Base-by-base conservation (phyloP, 306 rosid species). In the Malus fusca region DNA sequence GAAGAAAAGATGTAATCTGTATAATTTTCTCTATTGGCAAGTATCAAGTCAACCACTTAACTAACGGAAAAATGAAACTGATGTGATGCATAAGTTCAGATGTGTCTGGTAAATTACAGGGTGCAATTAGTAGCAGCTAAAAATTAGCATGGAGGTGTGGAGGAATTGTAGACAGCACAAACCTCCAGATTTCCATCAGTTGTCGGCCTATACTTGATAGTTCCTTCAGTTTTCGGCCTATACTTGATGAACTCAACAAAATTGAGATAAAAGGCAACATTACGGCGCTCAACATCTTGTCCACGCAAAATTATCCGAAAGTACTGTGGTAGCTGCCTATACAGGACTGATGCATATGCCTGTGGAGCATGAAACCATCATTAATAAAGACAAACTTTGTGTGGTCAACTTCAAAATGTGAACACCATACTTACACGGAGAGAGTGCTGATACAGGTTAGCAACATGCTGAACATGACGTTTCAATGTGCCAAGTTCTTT, bases 331-430 rank as follows among this genome's bases (percentile, higher is more conserved):
- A 88, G 33, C 82, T 83, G 77, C 90, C 91, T 81, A 86, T 95
- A 95, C 88, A 95, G 88, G 85, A 95, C 87, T 70, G 98, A 95
- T 86, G 82, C 75, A 81, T 95, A 95, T 56, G 62, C 98, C 97
- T 95, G 84, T 22, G 69, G 44, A 81, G 75, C 77, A 53, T 66
- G 77, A 81, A 72, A 81, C 81, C 52, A 30, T 6, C 42, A 72
- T 35, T 53, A 72, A 18, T 33, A 25, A 13, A n/a, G 31, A 72
- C 11, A 72, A 56, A 31, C 42, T 53, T 51, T 26, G 76, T 33
- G 43, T 40, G 73, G 53, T 56, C 46, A 68, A 60, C 44, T 17
- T 70, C 33, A 4, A 68, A 48, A 71, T 8, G 71, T 63, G 23
- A 72, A 74, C 33, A 63, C 58, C 22, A 77, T 61, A 71, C 97